phyloP scores from a whole-genome alignment of 192 early-diverging fungal genomes.

The Coemansia sp. region DNA sequence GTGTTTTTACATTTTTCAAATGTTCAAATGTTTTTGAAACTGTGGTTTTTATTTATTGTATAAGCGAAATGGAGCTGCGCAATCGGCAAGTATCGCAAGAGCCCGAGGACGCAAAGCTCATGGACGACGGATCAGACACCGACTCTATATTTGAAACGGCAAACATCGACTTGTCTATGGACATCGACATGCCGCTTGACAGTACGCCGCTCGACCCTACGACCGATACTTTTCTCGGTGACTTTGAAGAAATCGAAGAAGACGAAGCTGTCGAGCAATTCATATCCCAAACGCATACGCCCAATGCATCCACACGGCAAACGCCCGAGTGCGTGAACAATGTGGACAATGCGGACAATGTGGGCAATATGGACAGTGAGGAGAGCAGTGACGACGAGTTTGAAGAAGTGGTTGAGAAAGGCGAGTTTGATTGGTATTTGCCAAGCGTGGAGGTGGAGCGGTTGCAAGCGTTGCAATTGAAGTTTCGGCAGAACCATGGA shows the following conservation, averaged over 20 bases:
- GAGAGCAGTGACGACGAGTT: constrained; percentile 24
- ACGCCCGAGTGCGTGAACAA: constrained; percentile 12
- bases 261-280: constrained; percentile 48
- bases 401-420: constrained; percentile 18
- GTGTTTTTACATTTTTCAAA: neutral
- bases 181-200: neutral
- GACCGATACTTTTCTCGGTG: constrained; percentile 27
- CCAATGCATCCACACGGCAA: constrained; percentile 22
- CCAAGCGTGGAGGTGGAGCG: constrained; percentile 3
- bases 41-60: neutral
- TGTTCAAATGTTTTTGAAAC: neutral
- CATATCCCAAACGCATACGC: constrained; percentile 46
- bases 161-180: neutral
- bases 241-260: constrained; percentile 50
- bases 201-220: neutral
- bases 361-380: neutral
- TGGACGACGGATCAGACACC: neutral
- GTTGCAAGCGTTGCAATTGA: constrained; percentile 13
- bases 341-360: neutral
- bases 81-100: constrained; percentile 5
- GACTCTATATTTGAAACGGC: neutral
- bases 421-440: neutral
- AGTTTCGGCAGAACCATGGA: constrained; percentile 19
- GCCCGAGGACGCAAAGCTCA: neutral
- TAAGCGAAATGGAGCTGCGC: constrained; percentile 3